Base-by-base conservation (phyloP, 1,139 yeast genomes). In the Hyphopichia burtonii region DNA sequence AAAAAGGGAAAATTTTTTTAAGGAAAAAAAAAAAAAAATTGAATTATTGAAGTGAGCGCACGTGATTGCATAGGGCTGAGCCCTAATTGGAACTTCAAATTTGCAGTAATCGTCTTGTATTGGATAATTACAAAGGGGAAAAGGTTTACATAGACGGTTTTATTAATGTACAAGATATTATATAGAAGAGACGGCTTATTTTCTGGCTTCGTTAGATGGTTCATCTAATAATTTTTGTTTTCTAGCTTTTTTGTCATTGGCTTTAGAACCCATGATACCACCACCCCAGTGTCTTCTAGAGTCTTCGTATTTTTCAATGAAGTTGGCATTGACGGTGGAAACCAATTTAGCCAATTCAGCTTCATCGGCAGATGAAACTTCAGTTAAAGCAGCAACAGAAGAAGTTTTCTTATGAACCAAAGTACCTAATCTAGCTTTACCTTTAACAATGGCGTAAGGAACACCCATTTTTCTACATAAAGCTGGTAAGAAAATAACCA, bases 251-350 rank as follows among this genome's bases (percentile, higher is more conserved):
- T 84, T 86, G 61, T 82, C 93, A 63, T 78, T 80, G 62, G 97
- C 88, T 82, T 91, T 91, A 61, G 87, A 78, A 71, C 98, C 97
- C 81, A 93, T 79, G 73, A 87, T 68, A 82, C 98, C 98, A 80
- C 99, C 98, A 83, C 98, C 98, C 98, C 98, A 91, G 85, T 89
- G 96, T 79, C 88, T 89, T 82, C 95, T 91, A 71, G 80, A 68
- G 60, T 91, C 97, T 65, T 91, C 97, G 84, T 84, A 88, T 77
- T 89, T 88, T 66, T 87, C 95, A 61, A 76, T 71, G 76, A 83
- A 91, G 93, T 89, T 90, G 57, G 95, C 84, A 75, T 88, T 83
- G 71, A 93, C 82, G 67, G 98, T 86, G 50, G 96, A 85, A 60
- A 91, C 80, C 65, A 91, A 82, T 74, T 89, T 86, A 57, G 97